These are phyloP conservation scores for Annulohypoxylon bovei DNA, from an alignment of 495 filamentous ascomycete genomes.

Conservation along the genomic window DNA sequence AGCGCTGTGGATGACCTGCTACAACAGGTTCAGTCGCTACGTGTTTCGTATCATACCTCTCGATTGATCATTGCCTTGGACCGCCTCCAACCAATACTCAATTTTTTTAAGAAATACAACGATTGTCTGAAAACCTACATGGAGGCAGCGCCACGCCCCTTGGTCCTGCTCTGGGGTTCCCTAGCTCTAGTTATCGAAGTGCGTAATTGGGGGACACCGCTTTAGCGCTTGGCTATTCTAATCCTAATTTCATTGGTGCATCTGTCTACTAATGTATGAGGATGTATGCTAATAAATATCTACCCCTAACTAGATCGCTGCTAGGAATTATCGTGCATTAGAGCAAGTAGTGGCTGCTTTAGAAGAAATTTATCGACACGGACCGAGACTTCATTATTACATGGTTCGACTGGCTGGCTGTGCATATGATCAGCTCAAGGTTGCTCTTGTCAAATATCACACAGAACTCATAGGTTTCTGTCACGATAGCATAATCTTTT, in stretches of 20 bases:
- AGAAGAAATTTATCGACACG: neutral
- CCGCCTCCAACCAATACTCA: neutral
- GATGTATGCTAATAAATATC: neutral
- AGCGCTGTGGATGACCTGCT: neutral
- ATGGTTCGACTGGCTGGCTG: neutral
- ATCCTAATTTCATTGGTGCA: neutral
- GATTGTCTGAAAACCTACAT: neutral
- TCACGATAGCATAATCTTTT: constrained; percentile 2
- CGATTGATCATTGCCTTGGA: neutral
- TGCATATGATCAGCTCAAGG: neutral
- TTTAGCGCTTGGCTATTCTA: neutral
- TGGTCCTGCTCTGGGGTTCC: neutral
- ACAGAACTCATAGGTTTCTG: constrained; percentile 1
- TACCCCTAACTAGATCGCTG: neutral
- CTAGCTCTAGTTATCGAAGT: neutral
- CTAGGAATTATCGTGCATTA: neutral
- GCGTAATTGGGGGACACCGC: neutral
- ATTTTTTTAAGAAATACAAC: neutral
- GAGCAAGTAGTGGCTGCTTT: neutral
- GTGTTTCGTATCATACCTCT: neutral
- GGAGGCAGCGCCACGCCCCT: neutral
- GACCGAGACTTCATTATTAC: neutral
- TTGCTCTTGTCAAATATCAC: neutral
- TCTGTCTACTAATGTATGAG: neutral
- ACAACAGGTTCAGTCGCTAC: neutral